Evolutionary conservation across 192 early-diverging fungal genomes (phyloP), one percentile per base, ranked within the genome.

Genomic region (Backusella mclennaniae): DNA sequence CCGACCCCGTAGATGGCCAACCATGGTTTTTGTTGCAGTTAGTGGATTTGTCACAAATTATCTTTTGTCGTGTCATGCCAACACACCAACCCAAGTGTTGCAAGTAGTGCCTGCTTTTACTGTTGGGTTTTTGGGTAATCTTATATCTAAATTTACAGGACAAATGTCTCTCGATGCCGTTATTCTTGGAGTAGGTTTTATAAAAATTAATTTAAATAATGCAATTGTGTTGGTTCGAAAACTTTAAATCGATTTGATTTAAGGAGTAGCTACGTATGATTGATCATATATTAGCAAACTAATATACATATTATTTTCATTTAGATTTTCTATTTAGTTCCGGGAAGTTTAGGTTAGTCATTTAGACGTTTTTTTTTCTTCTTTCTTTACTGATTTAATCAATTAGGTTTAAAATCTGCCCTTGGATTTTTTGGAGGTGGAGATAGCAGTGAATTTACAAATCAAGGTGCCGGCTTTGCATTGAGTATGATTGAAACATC

Each of bases 141-240:
- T 96, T 15, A 89, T 93, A 75, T 91, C 93, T 2, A 87, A 93
- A n/a, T 78, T 95, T 29, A 91, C 91, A 11, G 85, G 89, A 73
- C 76, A 87, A 41, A 88, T 94, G 49, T 92, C 93, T 3, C 89
- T 98, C 80, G 94, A 93, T 72, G 92, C 93, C 4, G 94, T 96
- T 12, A 82, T 97, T 33, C 88, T 92, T 35, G 95, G 93, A 2
- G 91, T 98, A 78, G 35, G 67, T 68, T 68, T 35, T 12, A 35
- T 68, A 2, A 68, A n/a, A 36, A 68, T 68, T 36, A 68, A 68
- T 36, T 68, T 63, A 63, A 44, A 63, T 8, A 26, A 59, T 63
- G 2, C 23, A 63, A 29, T 15, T 23, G 11, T 8, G 11, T 26
- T 63, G 8, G 56, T 29, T 14, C 23, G 23, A 63, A 14, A 63